Evolutionary conservation across 306 rosid species (phyloP).

Genomic region (Geum urbanum): DNA sequence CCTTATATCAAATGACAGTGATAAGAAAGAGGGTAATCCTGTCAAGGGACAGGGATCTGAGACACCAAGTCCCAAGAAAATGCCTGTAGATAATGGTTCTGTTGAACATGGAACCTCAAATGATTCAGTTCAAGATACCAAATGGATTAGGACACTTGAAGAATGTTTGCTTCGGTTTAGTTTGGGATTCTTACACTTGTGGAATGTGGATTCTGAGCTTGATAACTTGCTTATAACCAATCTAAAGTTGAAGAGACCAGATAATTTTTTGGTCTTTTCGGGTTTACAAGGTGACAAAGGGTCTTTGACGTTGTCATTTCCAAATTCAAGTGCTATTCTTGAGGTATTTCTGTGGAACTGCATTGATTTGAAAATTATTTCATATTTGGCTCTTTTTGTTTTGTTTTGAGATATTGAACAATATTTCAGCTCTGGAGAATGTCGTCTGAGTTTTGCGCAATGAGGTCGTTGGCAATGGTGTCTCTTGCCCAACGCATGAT

Average conservation of each 20-base stretch:
- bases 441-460: conserved; percentile 85
- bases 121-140: conserved; percentile 41
- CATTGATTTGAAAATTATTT: conserved; percentile 37
- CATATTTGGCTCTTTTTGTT: conserved; percentile 30
- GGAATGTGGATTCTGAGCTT: conserved; percentile 73
- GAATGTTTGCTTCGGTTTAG: conserved; percentile 75
- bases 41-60: conserved; percentile 51
- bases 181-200: conserved; percentile 80
- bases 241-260: conserved; percentile 79
- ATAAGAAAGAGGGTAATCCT: conserved; percentile 32
- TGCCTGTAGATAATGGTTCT: conserved; percentile 31
- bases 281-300: conserved; percentile 96
- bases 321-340: conserved; percentile 59
- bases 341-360: conserved; percentile 57
- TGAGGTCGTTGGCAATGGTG: conserved; percentile 86
- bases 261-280: conserved; percentile 63
- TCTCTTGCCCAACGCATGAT: conserved; percentile 94
- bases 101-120: conserved; percentile 25
- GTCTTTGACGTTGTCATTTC: conserved; percentile 84
- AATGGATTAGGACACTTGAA: conserved; percentile 58
- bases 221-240: conserved; percentile 73
- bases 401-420: conserved; percentile 42
- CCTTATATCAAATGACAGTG: conserved; percentile 28
- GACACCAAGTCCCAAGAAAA: conserved; percentile 40
- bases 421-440: conserved; percentile 95